These are phyloP conservation scores for Holtermannia corniformis DNA, from an alignment of 768 basidiomycete species.

Conservation along the genomic window DNA sequence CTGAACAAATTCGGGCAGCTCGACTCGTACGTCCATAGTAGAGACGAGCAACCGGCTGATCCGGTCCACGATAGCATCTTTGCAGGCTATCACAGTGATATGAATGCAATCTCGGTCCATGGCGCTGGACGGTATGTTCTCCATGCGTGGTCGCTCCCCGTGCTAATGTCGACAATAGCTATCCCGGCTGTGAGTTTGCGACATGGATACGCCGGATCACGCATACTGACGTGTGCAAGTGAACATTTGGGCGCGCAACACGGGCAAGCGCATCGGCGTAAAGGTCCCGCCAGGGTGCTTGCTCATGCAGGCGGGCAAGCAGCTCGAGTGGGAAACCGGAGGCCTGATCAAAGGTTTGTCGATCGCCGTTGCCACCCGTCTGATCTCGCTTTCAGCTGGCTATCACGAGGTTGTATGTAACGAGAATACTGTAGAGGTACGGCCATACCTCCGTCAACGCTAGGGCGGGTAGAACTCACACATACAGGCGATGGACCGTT, in stretches of 20 bases:
- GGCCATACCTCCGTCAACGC: slow-evolving; percentile 10
- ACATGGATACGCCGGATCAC: slow-evolving; percentile 42
- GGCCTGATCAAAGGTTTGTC: slow-evolving; percentile 57
- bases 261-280: slow-evolving; percentile 79
- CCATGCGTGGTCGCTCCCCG: too few species aligned
- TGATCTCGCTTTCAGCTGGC: slow-evolving; percentile 49
- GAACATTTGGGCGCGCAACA: slow-evolving; percentile 90
- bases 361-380: neutral
- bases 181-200: neutral
- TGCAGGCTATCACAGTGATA: slow-evolving; percentile 88
- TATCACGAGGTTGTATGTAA: slow-evolving; percentile 94
- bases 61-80: slow-evolving; percentile 52
- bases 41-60: neutral
- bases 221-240: too few species aligned
- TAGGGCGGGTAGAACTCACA: neutral
- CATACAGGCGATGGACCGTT: slow-evolving; percentile 54
- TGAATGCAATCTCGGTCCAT: slow-evolving; percentile 63
- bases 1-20: slow-evolving; percentile 59
- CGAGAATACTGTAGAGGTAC: slow-evolving; percentile 60
- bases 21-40: slow-evolving; percentile 19
- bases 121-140: slow-evolving; percentile 36
- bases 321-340: slow-evolving; percentile 68
- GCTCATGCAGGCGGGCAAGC: slow-evolving; percentile 91
- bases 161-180: too few species aligned
- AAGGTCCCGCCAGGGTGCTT: slow-evolving; percentile 73